Conservation (phyloP, 2,329 filamentous ascomycete species). For the Fusarium palustre region DNA sequence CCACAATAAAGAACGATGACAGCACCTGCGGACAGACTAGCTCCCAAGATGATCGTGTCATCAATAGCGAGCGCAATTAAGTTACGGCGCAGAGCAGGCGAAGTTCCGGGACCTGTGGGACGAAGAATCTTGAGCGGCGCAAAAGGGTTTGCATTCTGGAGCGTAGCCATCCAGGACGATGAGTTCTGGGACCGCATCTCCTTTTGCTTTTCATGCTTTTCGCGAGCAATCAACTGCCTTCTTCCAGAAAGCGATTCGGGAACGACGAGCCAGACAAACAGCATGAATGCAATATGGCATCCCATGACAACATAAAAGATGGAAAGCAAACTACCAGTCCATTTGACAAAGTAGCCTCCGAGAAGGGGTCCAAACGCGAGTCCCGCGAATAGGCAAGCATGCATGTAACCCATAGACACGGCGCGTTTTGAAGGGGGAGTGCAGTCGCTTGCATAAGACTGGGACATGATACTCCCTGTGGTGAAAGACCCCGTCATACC, state of each 20-base stretch:
- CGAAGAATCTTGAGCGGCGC: slow-evolving; percentile 82
- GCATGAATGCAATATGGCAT: slow-evolving; percentile 79
- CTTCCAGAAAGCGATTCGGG: slow-evolving; percentile 86
- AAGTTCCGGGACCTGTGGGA: slow-evolving; percentile 74
- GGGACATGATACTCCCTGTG: slow-evolving; percentile 77
- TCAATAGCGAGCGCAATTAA: slow-evolving; percentile 82
- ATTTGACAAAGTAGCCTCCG: slow-evolving; percentile 81
- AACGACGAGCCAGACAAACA: slow-evolving; percentile 76
- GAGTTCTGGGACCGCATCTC: slow-evolving; percentile 50
- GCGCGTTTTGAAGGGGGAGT: slow-evolving; percentile 82
- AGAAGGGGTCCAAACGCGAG: slow-evolving; percentile 87
- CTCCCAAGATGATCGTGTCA: slow-evolving; percentile 84
- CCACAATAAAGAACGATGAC: slow-evolving; percentile 87
- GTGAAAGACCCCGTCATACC: slow-evolving; percentile 92
- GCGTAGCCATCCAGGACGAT: slow-evolving; percentile 47
- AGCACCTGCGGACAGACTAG: slow-evolving; percentile 83
- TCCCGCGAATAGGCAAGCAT: slow-evolving; percentile 89
- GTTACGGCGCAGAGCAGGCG: slow-evolving; percentile 75
- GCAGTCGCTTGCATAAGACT: slow-evolving; percentile 92
- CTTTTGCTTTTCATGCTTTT: slow-evolving; percentile 69
- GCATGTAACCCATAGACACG: slow-evolving; percentile 88
- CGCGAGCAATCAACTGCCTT: slow-evolving; percentile 75
- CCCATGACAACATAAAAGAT: slow-evolving; percentile 85
- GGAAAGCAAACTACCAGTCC: slow-evolving; percentile 78
- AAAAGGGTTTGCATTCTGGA: slow-evolving; percentile 73